Evolutionary conservation across 306 rosid genomes (phyloP).

Genomic region (Sicyos edulis): DNA sequence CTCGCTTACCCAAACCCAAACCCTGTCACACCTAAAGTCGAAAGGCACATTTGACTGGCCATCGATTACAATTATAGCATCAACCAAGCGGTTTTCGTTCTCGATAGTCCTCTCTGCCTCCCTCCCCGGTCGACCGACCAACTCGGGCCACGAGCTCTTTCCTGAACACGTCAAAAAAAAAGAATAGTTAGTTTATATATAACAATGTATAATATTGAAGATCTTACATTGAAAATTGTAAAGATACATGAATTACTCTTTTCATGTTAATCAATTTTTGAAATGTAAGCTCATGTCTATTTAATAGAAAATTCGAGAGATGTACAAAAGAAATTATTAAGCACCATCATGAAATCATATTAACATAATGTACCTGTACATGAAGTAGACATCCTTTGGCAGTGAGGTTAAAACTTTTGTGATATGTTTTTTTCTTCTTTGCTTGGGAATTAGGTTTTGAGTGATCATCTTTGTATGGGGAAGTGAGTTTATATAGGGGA

Average conservation of each 20-base stretch:
- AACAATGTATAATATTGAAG: no score
- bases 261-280: no score
- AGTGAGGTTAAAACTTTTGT: neutral
- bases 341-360: neutral
- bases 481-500: conserved; percentile 14
- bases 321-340: no score
- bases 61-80: conserved; percentile 1
- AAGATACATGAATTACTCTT: no score
- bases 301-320: no score
- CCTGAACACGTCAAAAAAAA: neutral
- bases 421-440: neutral
- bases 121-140: neutral
- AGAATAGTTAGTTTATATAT: no score
- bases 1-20: neutral
- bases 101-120: conserved; percentile 14
- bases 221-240: no score
- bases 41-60: neutral
- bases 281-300: no score
- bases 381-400: conserved; percentile 7
- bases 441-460: neutral
- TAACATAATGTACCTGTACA: neutral
- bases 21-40: conserved; percentile 1
- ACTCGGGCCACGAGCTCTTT: conserved; percentile 9
- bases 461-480: neutral
- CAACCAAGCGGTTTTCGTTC: conserved; percentile 5